A percentile compares a stretch with the other conserved stretches of the same genome.
Conservation (phyloP, 192 early-diverging fungal genomes). For the Podila verticillata region DNA sequence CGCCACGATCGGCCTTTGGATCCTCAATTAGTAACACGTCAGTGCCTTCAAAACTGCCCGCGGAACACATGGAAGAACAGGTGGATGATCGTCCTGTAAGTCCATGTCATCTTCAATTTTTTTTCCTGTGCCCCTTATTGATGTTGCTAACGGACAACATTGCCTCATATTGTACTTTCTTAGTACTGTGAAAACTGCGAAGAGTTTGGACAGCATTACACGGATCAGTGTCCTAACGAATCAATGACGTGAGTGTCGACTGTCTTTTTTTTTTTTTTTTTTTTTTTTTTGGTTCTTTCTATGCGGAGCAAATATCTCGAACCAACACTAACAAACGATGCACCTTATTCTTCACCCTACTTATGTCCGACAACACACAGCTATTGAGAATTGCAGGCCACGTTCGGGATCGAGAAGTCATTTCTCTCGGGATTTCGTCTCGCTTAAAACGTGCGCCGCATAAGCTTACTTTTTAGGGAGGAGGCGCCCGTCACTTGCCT, state of each 20-base stretch:
- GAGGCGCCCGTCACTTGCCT: too few relatives aligned
- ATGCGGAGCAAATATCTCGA: neutral
- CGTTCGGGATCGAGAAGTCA: slow-evolving; percentile 40
- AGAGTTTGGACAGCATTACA: slow-evolving; percentile 71
- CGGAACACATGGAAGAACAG: neutral
- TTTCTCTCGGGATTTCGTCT: slow-evolving; percentile 27
- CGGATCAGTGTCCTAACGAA: slow-evolving; percentile 73
- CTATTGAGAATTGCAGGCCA: slow-evolving; percentile 42
- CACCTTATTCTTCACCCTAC: neutral
- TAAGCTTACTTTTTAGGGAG: slow-evolving; percentile 1
- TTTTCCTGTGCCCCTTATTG: neutral
- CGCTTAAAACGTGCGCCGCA: slow-evolving; percentile 29
- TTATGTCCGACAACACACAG: slow-evolving; percentile 6
- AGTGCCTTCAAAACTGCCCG: neutral
- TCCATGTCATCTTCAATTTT: neutral
- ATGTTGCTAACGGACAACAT: neutral
- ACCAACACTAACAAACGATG: too few relatives aligned
- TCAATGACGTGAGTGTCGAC: slow-evolving; percentile 28
- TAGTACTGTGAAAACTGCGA: slow-evolving; percentile 85
- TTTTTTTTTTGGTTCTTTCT: neutral
- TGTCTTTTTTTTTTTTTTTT: neutral
- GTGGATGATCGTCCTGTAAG: slow-evolving; percentile 27
- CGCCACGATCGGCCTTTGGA: neutral
- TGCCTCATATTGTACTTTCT: neutral
- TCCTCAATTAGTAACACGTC: slow-evolving; percentile 1